Base-by-base conservation (phyloP, 2,329 filamentous ascomycete genomes). In the Penicillium digitatum region DNA sequence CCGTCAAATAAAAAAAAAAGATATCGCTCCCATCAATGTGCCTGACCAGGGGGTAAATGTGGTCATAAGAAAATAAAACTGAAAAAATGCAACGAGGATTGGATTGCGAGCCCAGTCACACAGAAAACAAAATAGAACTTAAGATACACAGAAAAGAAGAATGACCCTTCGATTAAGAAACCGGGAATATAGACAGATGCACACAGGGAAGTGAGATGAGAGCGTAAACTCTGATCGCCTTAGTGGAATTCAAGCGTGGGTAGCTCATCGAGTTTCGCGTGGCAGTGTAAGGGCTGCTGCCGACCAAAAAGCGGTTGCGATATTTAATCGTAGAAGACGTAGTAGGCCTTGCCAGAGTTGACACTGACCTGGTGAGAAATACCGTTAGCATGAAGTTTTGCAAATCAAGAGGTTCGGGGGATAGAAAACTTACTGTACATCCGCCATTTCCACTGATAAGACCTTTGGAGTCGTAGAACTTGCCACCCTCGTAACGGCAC, bases 401-500 rank as follows among this genome's bases (percentile, higher is more conserved):
- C 14, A 24, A n/a, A 24, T 6, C 0, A 9, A 20, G 9, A 7
- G 8, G 16, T 11, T 38, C 38, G 16, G 22, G 44, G 22, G 44
- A 24, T 14, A 5, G 32, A 48, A 42, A 57, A 82, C 88, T 82
- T 85, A 94, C 90, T 48, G 90, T 95, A 84, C 90, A 95, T 57
- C 90, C 90, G 34, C 52, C 46, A 59, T 76, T 79, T 56, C 74
- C 69, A 61, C 81, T 81, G 61, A 68, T 69, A 56, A 56, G 31
- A 34, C 76, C 75, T 29, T 69, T 70, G 24, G 72, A 78, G 55
- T 76, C 74, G 66, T 79, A 82, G 78, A 86, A 94, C 58, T 78
- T 64, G 54, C 87, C 87, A 59, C 84, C 77, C 61, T 82, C 77
- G 68, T 87, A 87, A 62, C 81, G 83, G 82, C 90, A 95, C 47